Evolutionary conservation across 257 asterid species (phyloP), one percentile per base, ranked within the genome.

Genomic region (Echites panduratus): DNA sequence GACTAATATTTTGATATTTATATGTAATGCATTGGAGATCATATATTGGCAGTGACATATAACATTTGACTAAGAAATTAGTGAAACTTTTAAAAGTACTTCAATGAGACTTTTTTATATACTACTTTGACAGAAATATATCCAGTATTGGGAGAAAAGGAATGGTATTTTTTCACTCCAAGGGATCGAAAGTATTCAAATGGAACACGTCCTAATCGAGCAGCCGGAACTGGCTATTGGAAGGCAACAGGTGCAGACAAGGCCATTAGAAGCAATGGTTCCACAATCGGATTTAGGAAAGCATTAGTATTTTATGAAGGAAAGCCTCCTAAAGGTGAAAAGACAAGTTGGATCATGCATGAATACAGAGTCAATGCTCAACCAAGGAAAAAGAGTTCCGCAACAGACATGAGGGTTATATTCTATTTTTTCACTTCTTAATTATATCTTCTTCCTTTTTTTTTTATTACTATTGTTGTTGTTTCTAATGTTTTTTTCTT

Each of bases 341-440:
- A 73, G n/a, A 73, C 52, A 29, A 73, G 50, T 19, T 73, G 77
- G 77, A 64, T 73, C 9, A 73, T 73, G 79, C 79, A 76, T 2
- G 79, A 76, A 24, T 76, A 47, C 10, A 67, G 75, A 20, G 63
- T 49, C 35, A 4, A 44, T 7, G 26, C 9, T n/a, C 10, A 29
- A 4, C 43, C 22, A 0, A 53, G 74, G 6, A 0, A 32, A 0
- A 59, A 47, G 17, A 59, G 43, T 22, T 22, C 43, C 0, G 49
- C 49, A 10, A 24, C 22, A 5, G 38, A 49, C 19, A 73, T 73
- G 76, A 62, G 64, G 76, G 71, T 72, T 62, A 40, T 47, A 3
- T 3, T 40, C 10, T 26, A n/a, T 41, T 49, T 27, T 5, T 2
- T 50, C 17, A 2, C 49, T 38, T 19, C 19, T 38, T 62, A 24